Conservation (phyloP, 352 stramenopile species). For the Globisporangium acanthophoron region DNA sequence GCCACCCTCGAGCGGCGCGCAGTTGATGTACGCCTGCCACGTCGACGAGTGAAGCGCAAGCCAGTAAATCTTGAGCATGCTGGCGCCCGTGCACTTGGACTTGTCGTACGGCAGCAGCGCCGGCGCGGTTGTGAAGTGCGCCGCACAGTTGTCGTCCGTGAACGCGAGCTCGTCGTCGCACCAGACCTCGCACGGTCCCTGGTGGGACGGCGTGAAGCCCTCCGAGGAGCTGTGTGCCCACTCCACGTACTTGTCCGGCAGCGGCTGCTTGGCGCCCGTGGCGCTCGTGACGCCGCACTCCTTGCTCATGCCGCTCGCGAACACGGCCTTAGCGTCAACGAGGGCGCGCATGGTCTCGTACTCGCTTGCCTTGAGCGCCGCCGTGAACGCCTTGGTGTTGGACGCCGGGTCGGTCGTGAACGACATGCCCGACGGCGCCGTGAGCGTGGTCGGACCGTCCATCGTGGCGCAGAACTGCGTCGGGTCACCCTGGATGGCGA, state of each 20-base stretch:
- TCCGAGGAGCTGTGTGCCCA: slow-evolving; percentile 22
- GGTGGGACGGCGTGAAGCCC: slow-evolving; percentile 26
- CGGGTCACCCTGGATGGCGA: slow-evolving; percentile 3
- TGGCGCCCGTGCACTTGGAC: slow-evolving; percentile 33
- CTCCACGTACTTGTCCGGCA: slow-evolving; percentile 27
- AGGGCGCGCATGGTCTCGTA: slow-evolving; percentile 19
- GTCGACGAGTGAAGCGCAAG: slow-evolving; percentile 28
- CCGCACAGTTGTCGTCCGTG: slow-evolving; percentile 39
- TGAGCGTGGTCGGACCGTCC: slow-evolving; percentile 7
- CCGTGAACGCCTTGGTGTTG: slow-evolving; percentile 21
- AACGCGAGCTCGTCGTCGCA: slow-evolving; percentile 43
- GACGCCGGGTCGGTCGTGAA: slow-evolving; percentile 12
- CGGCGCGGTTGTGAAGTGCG: slow-evolving; percentile 25
- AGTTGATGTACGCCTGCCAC: slow-evolving; percentile 29
- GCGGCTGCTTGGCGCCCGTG: slow-evolving; percentile 24
- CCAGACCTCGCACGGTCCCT: slow-evolving; percentile 48
- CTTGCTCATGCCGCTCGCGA: slow-evolving; percentile 1
- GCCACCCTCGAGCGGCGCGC: slow-evolving; percentile 6
- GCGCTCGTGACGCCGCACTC: slow-evolving; percentile 29
- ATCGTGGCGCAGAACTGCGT: slow-evolving; percentile 12
- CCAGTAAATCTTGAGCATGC: slow-evolving; percentile 35
- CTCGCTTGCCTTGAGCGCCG: slow-evolving; percentile 16
- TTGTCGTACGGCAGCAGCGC: slow-evolving; percentile 37
- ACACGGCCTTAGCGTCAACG: slow-evolving; percentile 9
- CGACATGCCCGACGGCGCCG: slow-evolving; percentile 6